Percentiles rank a stretch among this genome's conserved stretches.
phyloP scores from a whole-genome alignment of 2,329 filamentous ascomycete species.

The Xylaria sp. region DNA sequence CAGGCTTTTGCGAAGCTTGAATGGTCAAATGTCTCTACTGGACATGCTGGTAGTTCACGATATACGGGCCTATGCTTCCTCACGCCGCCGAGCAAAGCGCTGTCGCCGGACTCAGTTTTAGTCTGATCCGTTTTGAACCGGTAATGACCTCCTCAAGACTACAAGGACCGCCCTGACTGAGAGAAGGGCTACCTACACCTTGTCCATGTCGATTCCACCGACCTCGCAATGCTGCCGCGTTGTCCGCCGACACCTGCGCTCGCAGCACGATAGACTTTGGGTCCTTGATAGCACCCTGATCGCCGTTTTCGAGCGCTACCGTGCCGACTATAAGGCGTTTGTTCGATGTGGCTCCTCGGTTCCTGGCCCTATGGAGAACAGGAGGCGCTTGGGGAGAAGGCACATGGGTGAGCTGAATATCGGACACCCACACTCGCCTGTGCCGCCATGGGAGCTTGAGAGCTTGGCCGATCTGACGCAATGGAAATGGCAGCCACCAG shows the following conservation, averaged over 20 bases:
- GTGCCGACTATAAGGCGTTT: slow-evolving; percentile 30
- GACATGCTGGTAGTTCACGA: too few relatives aligned
- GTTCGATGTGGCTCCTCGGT: slow-evolving; percentile 42
- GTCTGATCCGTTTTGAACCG: not conserved
- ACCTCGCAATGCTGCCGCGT: slow-evolving; percentile 53
- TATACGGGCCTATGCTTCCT: not conserved
- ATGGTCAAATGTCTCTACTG: not conserved
- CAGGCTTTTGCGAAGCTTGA: not conserved
- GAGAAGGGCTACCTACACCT: slow-evolving; percentile 2
- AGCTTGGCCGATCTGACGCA: slow-evolving; percentile 47
- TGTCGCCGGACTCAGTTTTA: not conserved
- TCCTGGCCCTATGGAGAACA: slow-evolving; percentile 58
- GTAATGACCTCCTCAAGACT: slow-evolving; percentile 6
- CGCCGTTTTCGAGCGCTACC: slow-evolving; percentile 52
- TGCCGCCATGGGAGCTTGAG: slow-evolving; percentile 51
- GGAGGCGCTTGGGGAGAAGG: slow-evolving; percentile 55
- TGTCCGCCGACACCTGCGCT: slow-evolving; percentile 45
- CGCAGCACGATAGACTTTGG: slow-evolving; percentile 54
- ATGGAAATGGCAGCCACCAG: slow-evolving; percentile 58
- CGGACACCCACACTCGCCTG: slow-evolving; percentile 39
- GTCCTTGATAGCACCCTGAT: slow-evolving; percentile 60
- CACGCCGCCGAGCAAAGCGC: not conserved
- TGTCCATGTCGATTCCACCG: slow-evolving; percentile 49
- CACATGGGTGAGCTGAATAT: slow-evolving; percentile 54
- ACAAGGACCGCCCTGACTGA: slow-evolving; percentile 10